Base-by-base conservation (phyloP, 352 stramenopile genomes). In the Pythium dissimile region DNA sequence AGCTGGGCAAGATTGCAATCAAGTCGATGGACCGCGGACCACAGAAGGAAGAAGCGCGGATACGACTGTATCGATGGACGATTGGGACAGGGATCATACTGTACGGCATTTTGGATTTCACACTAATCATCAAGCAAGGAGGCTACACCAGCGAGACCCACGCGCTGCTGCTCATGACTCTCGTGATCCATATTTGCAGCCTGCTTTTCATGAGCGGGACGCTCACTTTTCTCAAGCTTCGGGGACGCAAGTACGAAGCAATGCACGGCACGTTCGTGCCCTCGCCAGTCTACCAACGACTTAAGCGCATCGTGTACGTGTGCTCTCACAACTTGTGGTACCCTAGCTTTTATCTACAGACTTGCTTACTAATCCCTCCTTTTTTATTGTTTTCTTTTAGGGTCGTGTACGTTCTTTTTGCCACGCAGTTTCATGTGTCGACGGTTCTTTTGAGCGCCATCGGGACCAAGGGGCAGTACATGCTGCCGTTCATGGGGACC, bases 231-330 rank as follows among this genome's bases (percentile, higher is more conserved):
- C 47, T 67, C 23, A 63, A 64, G 24, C 1, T 47, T 5, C 43
- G 34, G 8, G 61, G 66, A 2, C 52, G 52, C 37, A 67, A 70
- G 23, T 59, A 65, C 52, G 66, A 73, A 53, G 49, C 48, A 1
- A 56, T 73, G 13, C 61, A 73, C 27, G 63, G 63, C 28, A 28
- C 20, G 3, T 62, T 73, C 20, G 48, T 69, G 27, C 30, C 54
- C 18, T 73, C 66, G 23, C 66, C 66, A 9, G 34, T 73, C 7
- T 73, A 73, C 45, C 26, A 54, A 30, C 55, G 66, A 10, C 35
- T 73, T 8, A 67, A 67, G 49, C 54, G 32, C 18, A 73, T 68
- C 47, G 54, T 71, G 66, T 67, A 60, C 34, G 37, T 57, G 16
- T n/a, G n/a, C 20, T 20, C 34, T 41, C 31, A 20, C 34, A 7